Evolutionary conservation across 140 eudicot genomes (phyloP).

Genomic region (Oenanthe javanica): DNA sequence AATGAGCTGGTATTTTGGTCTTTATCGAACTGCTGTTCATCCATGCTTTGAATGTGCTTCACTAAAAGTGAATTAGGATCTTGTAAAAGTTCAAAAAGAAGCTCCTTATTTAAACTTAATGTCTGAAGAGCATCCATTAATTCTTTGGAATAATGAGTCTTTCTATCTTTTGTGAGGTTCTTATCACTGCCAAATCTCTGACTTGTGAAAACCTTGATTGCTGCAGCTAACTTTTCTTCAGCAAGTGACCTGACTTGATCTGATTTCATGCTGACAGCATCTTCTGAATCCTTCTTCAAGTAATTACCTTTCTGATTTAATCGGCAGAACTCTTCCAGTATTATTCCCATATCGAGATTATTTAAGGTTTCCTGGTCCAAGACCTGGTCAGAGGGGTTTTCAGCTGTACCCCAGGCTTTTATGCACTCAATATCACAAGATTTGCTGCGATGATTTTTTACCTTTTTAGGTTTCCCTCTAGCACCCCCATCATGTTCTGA

Average conservation of each 20-base stretch:
- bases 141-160: conserved; percentile 42
- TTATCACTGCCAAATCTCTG: conserved; percentile 29
- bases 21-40: conserved; percentile 26
- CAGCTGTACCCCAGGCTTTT: conserved; percentile 23
- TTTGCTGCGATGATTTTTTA: conserved; percentile 22
- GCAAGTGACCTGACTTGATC: conserved; percentile 27
- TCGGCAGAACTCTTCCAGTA: conserved; percentile 61
- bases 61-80: conserved; percentile 60
- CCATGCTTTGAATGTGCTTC: conserved; percentile 30
- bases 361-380: conserved; percentile 29
- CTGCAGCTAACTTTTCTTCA: conserved; percentile 53
- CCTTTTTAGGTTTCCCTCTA: conserved; percentile 25
- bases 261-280: conserved; percentile 23
- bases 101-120: conserved; percentile 61
- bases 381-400: conserved; percentile 21
- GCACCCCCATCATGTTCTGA: conserved; percentile 17
- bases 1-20: conserved; percentile 34
- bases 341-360: conserved; percentile 41
- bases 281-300: conserved; percentile 19
- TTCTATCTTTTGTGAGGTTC: conserved; percentile 27
- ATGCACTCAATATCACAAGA: conserved; percentile 31
- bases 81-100: conserved; percentile 54
- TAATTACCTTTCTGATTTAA: conserved; percentile 30
- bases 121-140: conserved; percentile 50
- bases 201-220: conserved; percentile 48